Base-by-base conservation (phyloP, 23 red algal species). In the Gracilaria gracilis region DNA sequence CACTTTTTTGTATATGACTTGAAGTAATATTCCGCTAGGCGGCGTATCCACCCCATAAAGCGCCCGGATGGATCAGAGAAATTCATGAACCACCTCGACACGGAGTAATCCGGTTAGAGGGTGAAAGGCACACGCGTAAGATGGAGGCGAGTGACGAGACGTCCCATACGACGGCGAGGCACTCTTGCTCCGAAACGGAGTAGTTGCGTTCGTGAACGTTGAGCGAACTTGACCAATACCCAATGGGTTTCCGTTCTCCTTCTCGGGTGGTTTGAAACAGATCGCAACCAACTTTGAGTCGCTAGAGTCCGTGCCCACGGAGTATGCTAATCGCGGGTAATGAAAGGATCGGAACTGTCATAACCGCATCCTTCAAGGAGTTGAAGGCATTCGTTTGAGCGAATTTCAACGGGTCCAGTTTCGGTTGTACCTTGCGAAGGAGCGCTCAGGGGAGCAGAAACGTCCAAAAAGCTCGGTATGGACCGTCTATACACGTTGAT, bases 401-500 rank as follows among this genome's bases (percentile, higher is more conserved):
- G 53, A 20, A 0, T 23, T 21, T 64, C 5, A 34, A 67, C 0
- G 16, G 0, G 54, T 42, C 59, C 55, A 67, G 38, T 67, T 67
- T 15, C 40, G 80, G 80, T 62, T 66, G 53, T 66, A 54, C 57
- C 40, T 70, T 84, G 0, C 35, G 12, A 34, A 66, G 57, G 0
- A 29, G 24, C 38, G 80, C 66, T 62, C 20, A 66, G 59, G 31
- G 0, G 0, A 66, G 53, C 25, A 31, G 57, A 50, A 31, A 65
- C 32, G 17, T 34, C 21, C 57, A 6, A 46, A 67, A 40, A 57
- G 38, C 66, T 24, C n/a, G 51, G 51, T 11, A 84, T 40, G 31
- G 66, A 84, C 19, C 57, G 21, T 84, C 79, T 21, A 33, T 82
- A 82, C 12, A 82, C 80, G 80, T 66, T 84, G 59, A 31, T 29